Evolutionary conservation across 2,329 filamentous ascomycete species (phyloP), one percentile per base, ranked within the genome.

Genomic region (Fusarium haematococcum): DNA sequence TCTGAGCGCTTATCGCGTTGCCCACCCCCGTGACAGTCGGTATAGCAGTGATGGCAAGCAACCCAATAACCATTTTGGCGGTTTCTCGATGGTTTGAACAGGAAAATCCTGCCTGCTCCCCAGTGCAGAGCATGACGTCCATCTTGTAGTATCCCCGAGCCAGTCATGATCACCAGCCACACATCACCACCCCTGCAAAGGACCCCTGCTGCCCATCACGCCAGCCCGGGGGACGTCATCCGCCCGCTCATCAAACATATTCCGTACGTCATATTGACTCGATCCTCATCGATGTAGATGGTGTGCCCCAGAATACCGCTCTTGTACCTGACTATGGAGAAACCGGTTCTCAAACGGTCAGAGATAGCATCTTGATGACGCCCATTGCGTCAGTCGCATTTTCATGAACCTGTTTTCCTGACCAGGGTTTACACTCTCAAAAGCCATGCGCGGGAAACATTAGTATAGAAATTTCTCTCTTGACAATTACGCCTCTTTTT

Each of bases 21-120:
- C 86, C 87, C 20, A 89, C 87, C 10, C 88, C 88, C 48, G 88
- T 89, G 45, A 88, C 86, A 14, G 88, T 89, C 56, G 88, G 88
- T 72, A 90, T 90, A 48, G 86, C 83, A 57, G 85, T 80, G 64
- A 90, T 81, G 61, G 86, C 81, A 20, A 90, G 82, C n/a, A 90
- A 80, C 30, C 88, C 88, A 65, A 90, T 83, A 48, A 87, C 84
- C 85, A 88, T 87, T 57, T 63, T 78, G 54, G 48, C 20, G 25
- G 57, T 23, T 13, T 66, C 39, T 73, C 27, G 63, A 67, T 74
- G 45, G 39, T 13, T 23, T 63, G 65, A 69, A 61, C 65, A 65
- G 45, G 41, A 67, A 64, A 50, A 27, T 37, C 23, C 33, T 37
- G 7, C 32, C 30, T 35, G 13, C n/a, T 8, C 20, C 18, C 5